Evolutionary conservation across 192 early-diverging fungal species (phyloP).

Genomic region (Umbelopsis isabellina): DNA sequence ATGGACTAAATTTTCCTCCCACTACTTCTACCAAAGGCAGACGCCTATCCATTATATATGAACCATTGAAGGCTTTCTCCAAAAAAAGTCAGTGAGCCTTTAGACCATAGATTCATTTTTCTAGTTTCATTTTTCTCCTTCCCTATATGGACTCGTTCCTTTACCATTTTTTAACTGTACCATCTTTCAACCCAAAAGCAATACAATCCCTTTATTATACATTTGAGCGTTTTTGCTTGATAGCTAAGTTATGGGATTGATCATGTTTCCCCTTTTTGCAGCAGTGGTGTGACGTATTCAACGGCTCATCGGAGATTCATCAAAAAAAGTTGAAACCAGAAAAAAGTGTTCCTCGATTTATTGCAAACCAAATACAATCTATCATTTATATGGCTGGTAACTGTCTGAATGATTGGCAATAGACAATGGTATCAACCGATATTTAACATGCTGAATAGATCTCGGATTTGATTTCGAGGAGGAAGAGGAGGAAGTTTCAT

Average conservation of each 20-base stretch:
- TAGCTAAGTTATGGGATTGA: neutral
- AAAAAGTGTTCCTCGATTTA: neutral
- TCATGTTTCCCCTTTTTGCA: neutral
- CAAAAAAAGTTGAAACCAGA: neutral
- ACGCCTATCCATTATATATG: neutral
- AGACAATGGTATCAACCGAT: neutral
- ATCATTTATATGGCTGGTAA: conserved; percentile 10
- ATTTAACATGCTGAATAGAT: neutral
- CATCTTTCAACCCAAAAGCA: conserved; percentile 17
- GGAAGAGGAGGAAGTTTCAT: conserved; percentile 6
- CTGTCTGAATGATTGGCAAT: neutral
- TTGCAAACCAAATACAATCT: conserved; percentile 11
- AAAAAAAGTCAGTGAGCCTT: no score
- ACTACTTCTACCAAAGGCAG: neutral
- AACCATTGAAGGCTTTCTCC: neutral
- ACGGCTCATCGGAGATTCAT: neutral
- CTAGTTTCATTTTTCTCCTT: neutral
- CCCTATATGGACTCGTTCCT: no score
- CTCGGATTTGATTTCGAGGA: conserved; percentile 17
- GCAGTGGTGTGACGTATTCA: neutral
- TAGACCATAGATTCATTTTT: conserved; percentile 21
- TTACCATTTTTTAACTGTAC: neutral
- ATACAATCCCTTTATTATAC: conserved; percentile 9
- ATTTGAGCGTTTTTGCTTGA: neutral
- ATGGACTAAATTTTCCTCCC: conserved; percentile 24